Base-by-base conservation (phyloP, 139 green algal species). In the Chlamydomonas urium region DNA sequence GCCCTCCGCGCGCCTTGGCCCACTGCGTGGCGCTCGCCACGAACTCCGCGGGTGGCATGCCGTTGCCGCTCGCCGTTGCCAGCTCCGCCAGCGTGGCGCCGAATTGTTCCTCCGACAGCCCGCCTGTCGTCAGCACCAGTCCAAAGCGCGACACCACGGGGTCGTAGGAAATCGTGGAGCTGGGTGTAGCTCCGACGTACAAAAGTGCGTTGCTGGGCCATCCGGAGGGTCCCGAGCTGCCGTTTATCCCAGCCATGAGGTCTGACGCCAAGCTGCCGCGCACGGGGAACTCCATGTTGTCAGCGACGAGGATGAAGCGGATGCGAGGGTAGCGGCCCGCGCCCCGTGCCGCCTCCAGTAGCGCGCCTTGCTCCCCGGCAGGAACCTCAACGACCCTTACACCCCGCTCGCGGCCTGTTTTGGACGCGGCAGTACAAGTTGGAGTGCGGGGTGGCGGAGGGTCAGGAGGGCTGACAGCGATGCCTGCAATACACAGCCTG, bases 181-280 rank as follows among this genome's bases (percentile, higher is more conserved):
- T 57, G 14, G 72, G 29, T 29, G 59, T 74, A 0, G 32, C 83
- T 24, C 66, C 83, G 21, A 86, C 57, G 57, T 89, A 86, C 65
- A 88, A 71, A 45, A 88, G 69, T 1, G 68, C 79, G 69, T 85
- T 85, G 34, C 29, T 47, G 0, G 79, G 83, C 83, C 83, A 88
- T 26, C 76, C 79, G 19, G 59, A 66, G 23, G 67, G 35, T 1
- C 79, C 79, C 3, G 63, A 32, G 58, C 76, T 38, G 24, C 48
- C 21, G n/a, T n/a, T 62, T 28, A 81, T 33, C 2, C 72, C 79
- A 32, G 71, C 42, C 62, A 75, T 70, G 3, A 88, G 68, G 36
- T 85, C 82, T 2, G 61, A 38, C 29, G 66, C 74, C 31, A 58
- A 10, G 14, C 26, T 5, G 23, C 71, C 47, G 23, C 72, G 28